phyloP scores from a whole-genome alignment of 192 early-diverging fungal species.

The Backusella mclennaniae region DNA sequence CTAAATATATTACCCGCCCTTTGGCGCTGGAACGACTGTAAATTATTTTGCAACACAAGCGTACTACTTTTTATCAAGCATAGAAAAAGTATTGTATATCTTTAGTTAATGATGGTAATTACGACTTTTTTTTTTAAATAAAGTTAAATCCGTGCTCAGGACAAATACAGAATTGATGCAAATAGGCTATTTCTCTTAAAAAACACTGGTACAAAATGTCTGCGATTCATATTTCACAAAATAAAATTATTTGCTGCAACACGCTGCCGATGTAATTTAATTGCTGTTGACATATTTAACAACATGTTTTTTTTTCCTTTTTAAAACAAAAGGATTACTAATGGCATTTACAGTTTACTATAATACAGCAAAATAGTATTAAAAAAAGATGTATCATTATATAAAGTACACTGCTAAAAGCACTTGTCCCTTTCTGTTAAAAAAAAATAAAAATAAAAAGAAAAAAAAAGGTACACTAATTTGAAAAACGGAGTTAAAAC shows the following conservation, averaged over 20 bases:
- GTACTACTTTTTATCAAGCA: not conserved
- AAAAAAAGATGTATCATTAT: too few relatives aligned
- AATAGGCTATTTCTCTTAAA: not conserved
- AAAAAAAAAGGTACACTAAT: too few relatives aligned
- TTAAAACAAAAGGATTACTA: not conserved
- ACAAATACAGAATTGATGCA: not conserved
- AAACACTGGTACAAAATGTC: not conserved
- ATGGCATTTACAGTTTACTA: not conserved
- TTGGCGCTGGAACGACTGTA: too few relatives aligned
- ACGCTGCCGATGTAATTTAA: not conserved
- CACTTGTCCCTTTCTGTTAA: too few relatives aligned
- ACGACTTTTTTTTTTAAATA: not conserved
- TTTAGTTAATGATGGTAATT: not conserved
- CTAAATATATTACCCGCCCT: too few relatives aligned
- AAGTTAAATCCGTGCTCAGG: not conserved
- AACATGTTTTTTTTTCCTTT: not conserved
- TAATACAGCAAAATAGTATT: not conserved
- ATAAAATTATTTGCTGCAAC: conserved; percentile 2
- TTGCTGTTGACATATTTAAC: not conserved
- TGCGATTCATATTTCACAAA: not conserved
- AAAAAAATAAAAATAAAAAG: too few relatives aligned
- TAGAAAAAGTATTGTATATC: not conserved
- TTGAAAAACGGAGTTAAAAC: not conserved
- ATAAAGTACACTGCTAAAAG: too few relatives aligned
- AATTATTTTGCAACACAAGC: not conserved